Evolutionary conservation across 1,284 basidiomycete genomes (phyloP), one percentile per base, ranked within the genome.

Genomic region (Heterobasidion occidentale): DNA sequence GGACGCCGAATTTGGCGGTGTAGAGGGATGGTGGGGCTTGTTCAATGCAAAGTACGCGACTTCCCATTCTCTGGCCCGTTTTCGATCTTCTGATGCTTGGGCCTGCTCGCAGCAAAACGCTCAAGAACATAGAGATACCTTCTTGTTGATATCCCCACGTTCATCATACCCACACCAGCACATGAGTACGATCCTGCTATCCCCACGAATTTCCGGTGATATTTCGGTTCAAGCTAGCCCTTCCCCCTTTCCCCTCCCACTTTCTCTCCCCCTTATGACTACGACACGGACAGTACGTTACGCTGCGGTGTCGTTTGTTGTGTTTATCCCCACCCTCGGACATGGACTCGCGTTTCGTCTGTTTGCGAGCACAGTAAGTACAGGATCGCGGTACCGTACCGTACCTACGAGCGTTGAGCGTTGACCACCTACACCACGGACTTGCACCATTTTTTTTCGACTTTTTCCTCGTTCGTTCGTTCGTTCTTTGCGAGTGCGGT

Each of bases 1-100:
- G 70, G 75, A 79, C 65, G 62, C 66, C 19, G 67, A 80, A 64
- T 93, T 83, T 64, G 93, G 94, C 58, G 93, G 94, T 60, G 94
- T 98, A 49, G 94, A 97, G 76, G 84, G 59, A 56, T 80, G 74
- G 64, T 82, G 80, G 86, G 86, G 86, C 53, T 60, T 88, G 48
- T 88, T 86, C 65, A 77, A 84, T 64, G 62, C 70, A 2, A 74
- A 86, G 78, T 81, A 61, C 59, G 76, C 67, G 19, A 17, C 46
- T 47, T 8, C 53, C 20, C 53, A n/a, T n/a, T 46, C 38, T 36
- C 36, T 44, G 36, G 45, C 34, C 57, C 14, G n/a, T 46, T 20
- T 38, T 33, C n/a, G 17, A 11, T n/a, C 20, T 17, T 51, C 36
- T 57, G 57, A 46, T 56, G 50, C 59, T 65, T 20, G 53, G 56